Evolutionary conservation across 208 protist species (phyloP).

Genomic region (Leishmania turanica): DNA sequence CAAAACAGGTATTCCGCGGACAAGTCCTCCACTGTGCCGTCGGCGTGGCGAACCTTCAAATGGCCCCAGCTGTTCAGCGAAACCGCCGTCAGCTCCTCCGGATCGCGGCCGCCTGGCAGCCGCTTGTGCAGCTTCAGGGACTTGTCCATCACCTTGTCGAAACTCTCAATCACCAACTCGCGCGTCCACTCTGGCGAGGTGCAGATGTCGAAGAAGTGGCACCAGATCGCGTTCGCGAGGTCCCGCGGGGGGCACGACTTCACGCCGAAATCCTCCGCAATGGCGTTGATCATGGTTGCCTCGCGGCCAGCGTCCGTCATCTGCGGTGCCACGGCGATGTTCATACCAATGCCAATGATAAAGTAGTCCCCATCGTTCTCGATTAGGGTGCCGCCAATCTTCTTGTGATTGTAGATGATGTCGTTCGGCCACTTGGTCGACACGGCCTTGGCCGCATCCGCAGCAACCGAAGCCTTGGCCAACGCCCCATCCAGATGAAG

Average conservation of each 20-base stretch:
- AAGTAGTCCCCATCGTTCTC: conserved; percentile 40
- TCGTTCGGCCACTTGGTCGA: conserved; percentile 87
- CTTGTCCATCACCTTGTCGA: conserved; percentile 60
- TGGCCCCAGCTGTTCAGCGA: conserved; percentile 66
- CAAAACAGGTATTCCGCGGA: conserved; percentile 71
- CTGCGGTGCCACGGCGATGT: conserved; percentile 49
- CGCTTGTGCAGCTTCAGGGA: conserved; percentile 44
- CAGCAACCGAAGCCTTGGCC: conserved; percentile 1
- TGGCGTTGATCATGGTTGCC: conserved; percentile 38
- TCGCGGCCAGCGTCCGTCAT: conserved; percentile 52
- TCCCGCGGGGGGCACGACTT: conserved; percentile 4
- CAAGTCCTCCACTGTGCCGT: conserved; percentile 50
- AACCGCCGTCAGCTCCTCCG: conserved; percentile 44
- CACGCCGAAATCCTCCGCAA: conserved; percentile 32
- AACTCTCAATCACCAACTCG: conserved; percentile 35
- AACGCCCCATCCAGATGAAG: conserved; percentile 24
- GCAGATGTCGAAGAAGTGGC: conserved; percentile 37
- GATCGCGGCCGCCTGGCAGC: conserved; percentile 37
- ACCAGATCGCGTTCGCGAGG: conserved; percentile 53
- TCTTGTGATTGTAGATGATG: conserved; percentile 58
- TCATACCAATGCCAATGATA: conserved; percentile 75
- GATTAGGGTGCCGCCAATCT: conserved; percentile 69
- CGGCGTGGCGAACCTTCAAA: conserved; percentile 43
- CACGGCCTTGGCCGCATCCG: conserved; percentile 17
- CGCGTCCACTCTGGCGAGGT: conserved; percentile 24